Percentiles rank a stretch among this genome's conserved stretches.
Conservation (phyloP, 805 yeast genomes). For the Spathaspora boniae region DNA sequence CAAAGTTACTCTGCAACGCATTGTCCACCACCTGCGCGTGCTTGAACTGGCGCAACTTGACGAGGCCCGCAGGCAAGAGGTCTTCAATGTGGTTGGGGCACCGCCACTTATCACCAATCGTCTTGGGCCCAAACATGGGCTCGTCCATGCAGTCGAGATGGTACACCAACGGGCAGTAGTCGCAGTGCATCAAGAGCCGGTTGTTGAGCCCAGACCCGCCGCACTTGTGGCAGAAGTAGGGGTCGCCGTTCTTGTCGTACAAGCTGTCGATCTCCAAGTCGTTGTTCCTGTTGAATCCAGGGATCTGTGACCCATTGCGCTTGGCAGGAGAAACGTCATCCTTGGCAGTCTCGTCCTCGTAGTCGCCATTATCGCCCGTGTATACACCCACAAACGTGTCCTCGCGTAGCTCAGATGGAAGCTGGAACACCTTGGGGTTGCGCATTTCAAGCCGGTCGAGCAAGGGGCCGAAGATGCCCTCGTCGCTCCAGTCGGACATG, state of each 20-base stretch:
- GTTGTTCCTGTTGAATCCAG: conserved; percentile 40
- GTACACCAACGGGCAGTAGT: conserved; percentile 79
- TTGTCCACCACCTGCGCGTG: conserved; percentile 56
- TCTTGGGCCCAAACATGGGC: conserved; percentile 69
- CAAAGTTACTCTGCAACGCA: conserved; percentile 31
- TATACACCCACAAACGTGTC: conserved; percentile 64
- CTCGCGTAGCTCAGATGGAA: conserved; percentile 70
- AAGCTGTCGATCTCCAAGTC: conserved; percentile 61
- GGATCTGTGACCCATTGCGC: conserved; percentile 29
- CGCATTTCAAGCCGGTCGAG: conserved; percentile 64
- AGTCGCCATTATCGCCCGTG: conserved; percentile 68
- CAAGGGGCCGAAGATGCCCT: conserved; percentile 55
- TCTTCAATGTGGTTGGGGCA: conserved; percentile 82
- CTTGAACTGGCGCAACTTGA: conserved; percentile 43
- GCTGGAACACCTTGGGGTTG: conserved; percentile 36
- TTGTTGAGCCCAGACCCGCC: conserved; percentile 62
- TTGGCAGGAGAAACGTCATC: conserved; percentile 45
- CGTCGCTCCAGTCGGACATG: conserved; percentile 22
- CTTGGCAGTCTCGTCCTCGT: conserved; percentile 47
- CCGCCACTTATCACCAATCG: conserved; percentile 78
- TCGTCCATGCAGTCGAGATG: conserved; percentile 84
- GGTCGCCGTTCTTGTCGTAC: conserved; percentile 64
- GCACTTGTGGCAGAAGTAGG: conserved; percentile 74
- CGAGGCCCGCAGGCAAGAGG: conserved; percentile 37
- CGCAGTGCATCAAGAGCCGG: conserved; percentile 66